These are phyloP conservation scores for Prototheca stagnorum DNA, from an alignment of 163 green algal genomes.

Conservation along the genomic window DNA sequence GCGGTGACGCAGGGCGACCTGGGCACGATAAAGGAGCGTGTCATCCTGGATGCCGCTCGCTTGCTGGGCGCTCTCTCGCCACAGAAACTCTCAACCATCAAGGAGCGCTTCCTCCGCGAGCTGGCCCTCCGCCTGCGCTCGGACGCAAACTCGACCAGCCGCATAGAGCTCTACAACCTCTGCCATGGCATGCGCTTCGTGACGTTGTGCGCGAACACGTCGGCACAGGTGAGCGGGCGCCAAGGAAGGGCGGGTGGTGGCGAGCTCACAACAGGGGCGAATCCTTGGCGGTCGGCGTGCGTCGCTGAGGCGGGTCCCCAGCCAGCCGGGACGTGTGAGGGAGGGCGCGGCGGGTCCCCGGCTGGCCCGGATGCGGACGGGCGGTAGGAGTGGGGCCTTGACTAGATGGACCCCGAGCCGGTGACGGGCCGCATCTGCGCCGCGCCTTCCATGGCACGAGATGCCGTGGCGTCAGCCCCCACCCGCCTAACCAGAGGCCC, in stretches of 20 bases:
- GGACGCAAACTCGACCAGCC: constrained; percentile 19
- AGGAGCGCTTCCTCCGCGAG: constrained; percentile 21
- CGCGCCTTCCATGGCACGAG: background rate
- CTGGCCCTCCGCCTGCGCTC: constrained; percentile 28
- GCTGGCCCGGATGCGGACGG: too few relatives aligned
- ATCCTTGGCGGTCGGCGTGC: too few relatives aligned
- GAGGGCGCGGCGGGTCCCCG: too few relatives aligned
- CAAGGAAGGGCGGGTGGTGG: too few relatives aligned
- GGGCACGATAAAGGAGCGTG: constrained; percentile 10
- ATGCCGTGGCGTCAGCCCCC: background rate
- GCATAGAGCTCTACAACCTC: constrained; percentile 37
- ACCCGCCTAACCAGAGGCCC: too few relatives aligned
- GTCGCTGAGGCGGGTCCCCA: too few relatives aligned
- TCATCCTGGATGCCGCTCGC: constrained; percentile 12
- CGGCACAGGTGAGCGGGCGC: constrained; percentile 16
- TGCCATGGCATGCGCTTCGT: constrained; percentile 38
- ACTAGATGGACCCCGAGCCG: background rate
- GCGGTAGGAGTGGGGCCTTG: too few relatives aligned
- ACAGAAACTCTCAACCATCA: constrained; percentile 23
- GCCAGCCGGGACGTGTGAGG: too few relatives aligned
- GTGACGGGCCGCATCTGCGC: background rate
- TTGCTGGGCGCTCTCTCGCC: constrained; percentile 31
- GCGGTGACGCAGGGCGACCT: constrained; percentile 13
- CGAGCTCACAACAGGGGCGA: too few relatives aligned
- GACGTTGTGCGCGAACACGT: constrained; percentile 20